Evolutionary conservation across 768 basidiomycete genomes (phyloP).

Genomic region (Tricholoma furcatifolium): DNA sequence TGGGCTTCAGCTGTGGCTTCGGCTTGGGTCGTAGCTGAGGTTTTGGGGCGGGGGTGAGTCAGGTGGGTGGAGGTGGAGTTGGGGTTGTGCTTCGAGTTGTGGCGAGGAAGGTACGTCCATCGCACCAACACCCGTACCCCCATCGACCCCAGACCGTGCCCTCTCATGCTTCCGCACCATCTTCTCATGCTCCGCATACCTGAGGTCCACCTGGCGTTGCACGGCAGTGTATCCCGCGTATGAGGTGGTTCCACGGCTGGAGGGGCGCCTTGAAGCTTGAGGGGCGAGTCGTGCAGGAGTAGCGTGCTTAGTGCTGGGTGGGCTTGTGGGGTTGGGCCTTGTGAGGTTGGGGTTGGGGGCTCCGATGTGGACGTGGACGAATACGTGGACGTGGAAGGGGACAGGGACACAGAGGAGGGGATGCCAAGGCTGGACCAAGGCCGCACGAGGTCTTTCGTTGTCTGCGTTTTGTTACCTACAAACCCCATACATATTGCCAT

Average conservation of each 20-base stretch:
- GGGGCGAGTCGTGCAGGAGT: conserved; percentile 55
- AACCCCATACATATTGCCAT: background rate
- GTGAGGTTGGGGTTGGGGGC: too few relatives aligned
- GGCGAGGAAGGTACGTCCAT: background rate
- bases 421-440: conserved; percentile 53
- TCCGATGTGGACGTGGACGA: too few relatives aligned
- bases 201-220: conserved; percentile 14
- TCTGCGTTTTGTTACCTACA: conserved; percentile 45
- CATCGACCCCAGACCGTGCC: too few relatives aligned
- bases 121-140: too few relatives aligned
- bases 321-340: conserved; percentile 6
- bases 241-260: conserved; percentile 81
- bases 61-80: background rate
- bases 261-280: conserved; percentile 54
- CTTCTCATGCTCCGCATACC: background rate
- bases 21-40: too few relatives aligned
- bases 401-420: background rate
- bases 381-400: background rate
- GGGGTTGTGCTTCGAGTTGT: background rate
- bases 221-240: conserved; percentile 60
- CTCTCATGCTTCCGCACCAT: background rate
- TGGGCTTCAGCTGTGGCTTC: too few relatives aligned
- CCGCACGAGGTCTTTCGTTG: conserved; percentile 74
- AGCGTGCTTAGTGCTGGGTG: conserved; percentile 48
- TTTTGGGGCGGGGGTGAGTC: background rate